Conservation (phyloP, 2,329 filamentous ascomycete genomes). For the Aureobasidium sp. region DNA sequence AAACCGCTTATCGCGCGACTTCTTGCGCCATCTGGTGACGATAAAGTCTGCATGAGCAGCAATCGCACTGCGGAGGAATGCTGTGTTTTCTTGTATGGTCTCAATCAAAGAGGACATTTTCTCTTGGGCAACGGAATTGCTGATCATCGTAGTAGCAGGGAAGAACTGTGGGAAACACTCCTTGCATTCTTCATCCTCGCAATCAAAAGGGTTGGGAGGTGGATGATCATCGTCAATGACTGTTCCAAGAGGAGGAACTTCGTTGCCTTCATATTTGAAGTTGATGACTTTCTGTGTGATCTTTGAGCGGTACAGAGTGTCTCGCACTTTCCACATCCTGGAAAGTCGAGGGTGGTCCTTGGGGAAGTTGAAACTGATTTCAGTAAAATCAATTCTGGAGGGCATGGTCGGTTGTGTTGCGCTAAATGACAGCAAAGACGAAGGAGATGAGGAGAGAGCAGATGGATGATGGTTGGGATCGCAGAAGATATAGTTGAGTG, state of each 20-base stretch:
- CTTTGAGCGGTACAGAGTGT: not conserved
- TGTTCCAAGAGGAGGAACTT: not conserved
- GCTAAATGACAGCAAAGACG: not conserved
- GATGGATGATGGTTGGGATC: not conserved
- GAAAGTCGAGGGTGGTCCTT: not conserved
- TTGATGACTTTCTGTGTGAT: not conserved
- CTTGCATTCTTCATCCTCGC: not conserved
- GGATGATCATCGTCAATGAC: not conserved
- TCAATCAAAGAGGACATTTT: not conserved
- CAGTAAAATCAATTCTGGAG: not conserved
- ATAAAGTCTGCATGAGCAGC: not conserved
- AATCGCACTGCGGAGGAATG: not conserved
- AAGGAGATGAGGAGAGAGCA: not conserved
- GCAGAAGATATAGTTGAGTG: not conserved
- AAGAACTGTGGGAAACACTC: constrained; percentile 8
- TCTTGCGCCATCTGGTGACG: not conserved
- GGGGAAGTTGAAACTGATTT: not conserved
- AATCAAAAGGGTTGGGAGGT: not conserved
- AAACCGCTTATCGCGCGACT: not conserved
- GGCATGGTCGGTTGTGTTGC: not conserved
- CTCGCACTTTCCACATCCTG: not conserved
- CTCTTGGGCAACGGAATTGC: not conserved
- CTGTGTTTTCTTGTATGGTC: not conserved
- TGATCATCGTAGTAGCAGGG: not conserved
- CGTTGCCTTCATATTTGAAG: not conserved